Evolutionary conservation across 352 stramenopile genomes (phyloP), one percentile per base, ranked within the genome.

Genomic region (Halophytophthora polymorphica): DNA sequence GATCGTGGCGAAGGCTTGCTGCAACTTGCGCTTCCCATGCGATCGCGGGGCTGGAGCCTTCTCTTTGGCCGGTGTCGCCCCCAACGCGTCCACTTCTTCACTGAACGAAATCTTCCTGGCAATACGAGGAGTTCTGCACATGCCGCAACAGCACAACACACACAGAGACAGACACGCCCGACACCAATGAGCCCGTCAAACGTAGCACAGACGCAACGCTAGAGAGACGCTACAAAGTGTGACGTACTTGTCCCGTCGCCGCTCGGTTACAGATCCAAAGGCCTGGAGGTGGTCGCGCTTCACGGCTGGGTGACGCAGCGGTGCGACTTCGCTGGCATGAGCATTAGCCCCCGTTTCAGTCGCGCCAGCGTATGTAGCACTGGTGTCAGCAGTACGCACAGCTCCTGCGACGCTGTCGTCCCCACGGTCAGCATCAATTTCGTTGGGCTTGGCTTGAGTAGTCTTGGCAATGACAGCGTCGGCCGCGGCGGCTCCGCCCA

Each of bases 201-300:
- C 21, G 23, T 42, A 8, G 10, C 36, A 45, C 19, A 39, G 21
- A 46, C 7, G 8, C 8, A 31, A 8, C 25, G 25, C 25, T 31
- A 10, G 25, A 31, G 4, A 8, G 25, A 31, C n/a, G n/a, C 25
- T 31, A 8, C 25, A 8, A 4, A 8, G 4, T 8, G 25, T 31
- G 4, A 40, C 64, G 38, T 61, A 74, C 65, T 61, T 69, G 39
- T 66, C 50, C 6, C 54, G 37, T 39, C 48, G 50, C 8, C 23
- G 39, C 14, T 71, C 51, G n/a, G 44, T 56, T 50, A 25, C 39
- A 50, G 64, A 66, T 7, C 64, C 69, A 59, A 64, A 71, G 18
- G 53, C 40, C 58, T 64, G 44, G 6, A 52, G 53, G 6, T 66
- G 58, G 43, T 72, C 61, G 15, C 71, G 61, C 38, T 80, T 78